phyloP scores from a whole-genome alignment of 192 early-diverging fungal genomes.

The Borealophlyctis nickersoniae region DNA sequence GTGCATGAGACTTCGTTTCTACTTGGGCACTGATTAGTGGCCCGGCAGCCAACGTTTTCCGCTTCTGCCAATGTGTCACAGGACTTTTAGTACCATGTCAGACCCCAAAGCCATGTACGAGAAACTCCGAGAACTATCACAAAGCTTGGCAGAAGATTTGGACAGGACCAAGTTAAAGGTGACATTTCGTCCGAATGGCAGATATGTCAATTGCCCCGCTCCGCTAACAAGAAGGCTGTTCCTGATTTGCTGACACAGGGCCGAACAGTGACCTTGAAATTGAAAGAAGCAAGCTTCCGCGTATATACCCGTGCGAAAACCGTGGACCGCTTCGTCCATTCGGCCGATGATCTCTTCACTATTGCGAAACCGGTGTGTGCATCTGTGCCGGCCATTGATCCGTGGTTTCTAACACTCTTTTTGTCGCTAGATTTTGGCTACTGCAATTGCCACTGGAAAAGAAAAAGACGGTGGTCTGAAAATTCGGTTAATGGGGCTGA shows the following conservation, averaged over 20 bases:
- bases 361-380: background rate
- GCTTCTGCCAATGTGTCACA: conserved; percentile 8
- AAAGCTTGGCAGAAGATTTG: conserved; percentile 43
- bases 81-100: conserved; percentile 45
- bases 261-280: conserved; percentile 40
- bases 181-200: conserved; percentile 4
- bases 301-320: conserved; percentile 41
- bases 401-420: background rate
- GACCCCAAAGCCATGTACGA: conserved; percentile 26
- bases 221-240: too few species aligned
- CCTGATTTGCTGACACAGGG: conserved; percentile 23
- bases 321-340: conserved; percentile 10
- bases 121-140: conserved; percentile 45
- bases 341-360: conserved; percentile 3
- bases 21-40: too few species aligned
- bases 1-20: too few species aligned
- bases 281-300: conserved; percentile 46
- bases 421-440: conserved; percentile 32
- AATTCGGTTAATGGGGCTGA: conserved; percentile 50
- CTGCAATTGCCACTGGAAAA: conserved; percentile 40
- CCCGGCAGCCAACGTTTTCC: too few species aligned
- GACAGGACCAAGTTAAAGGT: conserved; percentile 31
- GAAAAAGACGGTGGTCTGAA: conserved; percentile 22
- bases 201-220: too few species aligned
- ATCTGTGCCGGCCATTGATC: too few species aligned